A percentile compares a stretch with the other conserved stretches of the same genome.
phyloP scores from a whole-genome alignment of 2,329 filamentous ascomycete species.

The Zalaria obscura region DNA sequence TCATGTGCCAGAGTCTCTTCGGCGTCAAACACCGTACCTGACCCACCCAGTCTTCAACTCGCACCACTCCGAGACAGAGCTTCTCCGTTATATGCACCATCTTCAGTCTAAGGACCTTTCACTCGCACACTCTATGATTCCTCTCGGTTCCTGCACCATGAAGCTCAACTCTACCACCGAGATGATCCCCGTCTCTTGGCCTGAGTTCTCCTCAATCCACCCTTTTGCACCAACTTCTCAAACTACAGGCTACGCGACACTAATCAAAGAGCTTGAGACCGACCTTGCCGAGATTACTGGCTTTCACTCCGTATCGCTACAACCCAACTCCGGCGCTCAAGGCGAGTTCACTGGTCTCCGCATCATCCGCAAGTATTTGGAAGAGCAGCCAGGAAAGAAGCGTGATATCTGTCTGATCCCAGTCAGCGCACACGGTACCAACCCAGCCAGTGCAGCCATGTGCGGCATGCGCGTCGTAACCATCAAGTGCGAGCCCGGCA shows the following conservation, averaged over 20 bases:
- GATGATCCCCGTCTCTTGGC: conserved; percentile 75
- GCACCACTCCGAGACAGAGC: conserved; percentile 87
- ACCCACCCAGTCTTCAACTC: conserved; percentile 91
- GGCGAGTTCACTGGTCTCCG: conserved; percentile 87
- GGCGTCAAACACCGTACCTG: conserved; percentile 60
- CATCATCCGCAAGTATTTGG: conserved; percentile 73
- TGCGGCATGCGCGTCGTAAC: conserved; percentile 87
- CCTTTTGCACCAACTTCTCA: conserved; percentile 57
- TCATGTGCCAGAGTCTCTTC: conserved; percentile 43
- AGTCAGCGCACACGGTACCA: conserved; percentile 89
- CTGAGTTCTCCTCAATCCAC: conserved; percentile 65
- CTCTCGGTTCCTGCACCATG: conserved; percentile 94
- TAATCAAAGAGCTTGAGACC: conserved; percentile 59
- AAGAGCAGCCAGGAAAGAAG: conserved; percentile 50
- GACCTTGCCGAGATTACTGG: conserved; percentile 76
- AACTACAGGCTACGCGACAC: conserved; percentile 51
- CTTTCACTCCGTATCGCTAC: conserved; percentile 77
- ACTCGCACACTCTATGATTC: conserved; percentile 93
- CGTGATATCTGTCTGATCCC: conserved; percentile 90
- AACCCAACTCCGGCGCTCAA: conserved; percentile 92
- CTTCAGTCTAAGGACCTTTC: conserved; percentile 90
- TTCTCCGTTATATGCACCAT: conserved; percentile 86
- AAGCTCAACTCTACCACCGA: conserved; percentile 90
- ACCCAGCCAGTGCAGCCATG: conserved; percentile 91
- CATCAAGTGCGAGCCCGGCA: conserved; percentile 76